Evolutionary conservation across 345 rosid species (phyloP).

Genomic region (Arabidopsis thaliana): DNA sequence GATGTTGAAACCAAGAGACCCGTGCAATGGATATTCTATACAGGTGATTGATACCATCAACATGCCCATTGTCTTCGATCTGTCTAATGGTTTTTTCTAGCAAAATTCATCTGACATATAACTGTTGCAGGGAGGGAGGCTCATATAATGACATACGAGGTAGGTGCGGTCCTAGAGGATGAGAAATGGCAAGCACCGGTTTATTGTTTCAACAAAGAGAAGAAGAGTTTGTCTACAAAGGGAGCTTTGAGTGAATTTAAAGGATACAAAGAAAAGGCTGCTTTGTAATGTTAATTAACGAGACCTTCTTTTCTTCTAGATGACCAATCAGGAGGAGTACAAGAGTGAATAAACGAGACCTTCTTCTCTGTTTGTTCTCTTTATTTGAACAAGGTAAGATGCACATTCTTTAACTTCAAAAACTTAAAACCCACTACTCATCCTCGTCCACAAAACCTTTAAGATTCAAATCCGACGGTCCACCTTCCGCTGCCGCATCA

Average conservation of each 20-base stretch:
- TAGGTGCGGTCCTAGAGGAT: conserved; percentile 66
- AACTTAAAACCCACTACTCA: background rate
- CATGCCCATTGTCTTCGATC: background rate
- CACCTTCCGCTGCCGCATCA: conserved; percentile 56
- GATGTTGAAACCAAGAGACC: conserved; percentile 69
- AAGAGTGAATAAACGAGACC: no score
- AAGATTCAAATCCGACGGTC: conserved; percentile 63
- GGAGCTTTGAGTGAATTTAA: conserved; percentile 33
- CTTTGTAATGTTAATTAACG: conserved; percentile 16
- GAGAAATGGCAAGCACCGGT: conserved; percentile 66
- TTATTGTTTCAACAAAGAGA: conserved; percentile 53
- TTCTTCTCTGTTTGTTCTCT: no score
- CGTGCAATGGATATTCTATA: conserved; percentile 65
- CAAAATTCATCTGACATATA: background rate
- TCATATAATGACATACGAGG: conserved; percentile 73
- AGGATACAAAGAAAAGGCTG: conserved; percentile 36
- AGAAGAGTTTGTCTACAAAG: conserved; percentile 2
- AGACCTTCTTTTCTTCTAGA: background rate
- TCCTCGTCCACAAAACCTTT: conserved; percentile 50
- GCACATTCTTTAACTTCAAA: no score
- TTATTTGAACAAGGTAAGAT: no score
- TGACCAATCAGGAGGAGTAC: no score
- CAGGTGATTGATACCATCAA: conserved; percentile 40
- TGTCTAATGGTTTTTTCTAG: background rate
- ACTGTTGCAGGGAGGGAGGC: conserved; percentile 52